Evolutionary conservation across 2,329 filamentous ascomycete genomes (phyloP).

Genomic region (Apiospora sp.): DNA sequence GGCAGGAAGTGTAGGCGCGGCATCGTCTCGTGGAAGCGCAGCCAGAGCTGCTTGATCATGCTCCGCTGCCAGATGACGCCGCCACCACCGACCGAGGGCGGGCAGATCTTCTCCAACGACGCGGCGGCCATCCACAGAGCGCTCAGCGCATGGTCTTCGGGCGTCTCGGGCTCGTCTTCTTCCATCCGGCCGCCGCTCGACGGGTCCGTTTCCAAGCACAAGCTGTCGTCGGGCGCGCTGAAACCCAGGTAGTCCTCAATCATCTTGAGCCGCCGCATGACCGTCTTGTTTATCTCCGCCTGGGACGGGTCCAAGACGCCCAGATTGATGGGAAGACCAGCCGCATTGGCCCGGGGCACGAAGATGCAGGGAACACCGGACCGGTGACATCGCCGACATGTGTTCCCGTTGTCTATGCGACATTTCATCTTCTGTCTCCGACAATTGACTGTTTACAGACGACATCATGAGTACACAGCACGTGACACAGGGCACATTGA

Average conservation of each 20-base stretch:
- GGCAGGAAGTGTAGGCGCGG: slow-evolving; percentile 54
- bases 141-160: slow-evolving; percentile 24
- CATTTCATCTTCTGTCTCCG: slow-evolving; percentile 48
- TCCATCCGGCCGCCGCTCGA: slow-evolving; percentile 30
- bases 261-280: slow-evolving; percentile 35
- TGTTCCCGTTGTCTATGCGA: slow-evolving; percentile 43
- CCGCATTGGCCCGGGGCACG: slow-evolving; percentile 50
- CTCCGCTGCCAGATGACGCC: slow-evolving; percentile 42
- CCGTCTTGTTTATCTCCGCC: slow-evolving; percentile 31
- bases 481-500: slow-evolving; percentile 9
- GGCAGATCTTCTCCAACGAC: slow-evolving; percentile 37
- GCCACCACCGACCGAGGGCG: slow-evolving; percentile 33
- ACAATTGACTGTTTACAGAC: slow-evolving; percentile 36
- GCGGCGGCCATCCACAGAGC: slow-evolving; percentile 42
- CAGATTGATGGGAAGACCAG: slow-evolving; percentile 27
- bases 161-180: slow-evolving; percentile 23
- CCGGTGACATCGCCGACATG: slow-evolving; percentile 45
- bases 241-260: slow-evolving; percentile 41
- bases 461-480: slow-evolving; percentile 21
- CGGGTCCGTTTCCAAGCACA: slow-evolving; percentile 27
- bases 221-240: neutral
- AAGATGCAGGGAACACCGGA: slow-evolving; percentile 49
- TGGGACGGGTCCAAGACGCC: slow-evolving; percentile 28
- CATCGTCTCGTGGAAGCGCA: slow-evolving; percentile 53
- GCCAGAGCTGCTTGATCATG: slow-evolving; percentile 46